Evolutionary conservation across 163 green algal species (phyloP).

Genomic region (Smithsoniella earleae): DNA sequence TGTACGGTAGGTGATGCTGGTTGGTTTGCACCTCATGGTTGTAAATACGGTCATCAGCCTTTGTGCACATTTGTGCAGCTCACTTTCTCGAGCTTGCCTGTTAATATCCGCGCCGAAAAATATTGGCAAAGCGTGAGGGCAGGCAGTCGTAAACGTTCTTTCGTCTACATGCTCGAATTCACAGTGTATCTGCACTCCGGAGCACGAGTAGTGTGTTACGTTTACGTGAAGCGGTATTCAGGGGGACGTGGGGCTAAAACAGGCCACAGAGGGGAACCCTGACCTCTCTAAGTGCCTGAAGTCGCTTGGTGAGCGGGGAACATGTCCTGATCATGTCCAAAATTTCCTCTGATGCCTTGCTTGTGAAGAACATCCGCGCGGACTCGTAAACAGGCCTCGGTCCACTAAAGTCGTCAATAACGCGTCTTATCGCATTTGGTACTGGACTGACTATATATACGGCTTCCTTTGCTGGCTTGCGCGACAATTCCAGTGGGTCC

Average conservation of each 20-base stretch:
- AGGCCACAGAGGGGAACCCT: background rate
- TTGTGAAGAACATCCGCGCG: slow-evolving; percentile 5
- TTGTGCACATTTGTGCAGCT: slow-evolving; percentile 15
- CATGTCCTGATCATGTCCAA: background rate
- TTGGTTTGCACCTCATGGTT: background rate
- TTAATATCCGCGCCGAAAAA: slow-evolving; percentile 4
- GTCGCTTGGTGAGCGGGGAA: background rate
- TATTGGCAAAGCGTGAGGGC: background rate
- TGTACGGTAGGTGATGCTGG: background rate
- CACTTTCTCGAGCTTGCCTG: background rate
- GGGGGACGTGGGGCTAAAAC: background rate
- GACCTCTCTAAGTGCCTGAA: background rate
- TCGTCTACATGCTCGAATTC: slow-evolving; percentile 27
- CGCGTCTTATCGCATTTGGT: background rate
- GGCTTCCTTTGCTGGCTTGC: background rate
- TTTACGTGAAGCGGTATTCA: background rate
- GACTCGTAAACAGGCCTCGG: slow-evolving; percentile 8
- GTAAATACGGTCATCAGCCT: slow-evolving; percentile 5
- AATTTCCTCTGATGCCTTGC: slow-evolving; percentile 20
- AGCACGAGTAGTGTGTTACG: background rate
- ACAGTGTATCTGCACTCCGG: background rate
- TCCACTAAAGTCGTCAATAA: slow-evolving; percentile 14
- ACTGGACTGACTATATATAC: slow-evolving; percentile 22
- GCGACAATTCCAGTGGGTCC: slow-evolving; percentile 9
- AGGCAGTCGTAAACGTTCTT: slow-evolving; percentile 4